Evolutionary conservation across 1,284 basidiomycete genomes (phyloP), one percentile per base, ranked within the genome.

Genomic region (Puccinia polysora): DNA sequence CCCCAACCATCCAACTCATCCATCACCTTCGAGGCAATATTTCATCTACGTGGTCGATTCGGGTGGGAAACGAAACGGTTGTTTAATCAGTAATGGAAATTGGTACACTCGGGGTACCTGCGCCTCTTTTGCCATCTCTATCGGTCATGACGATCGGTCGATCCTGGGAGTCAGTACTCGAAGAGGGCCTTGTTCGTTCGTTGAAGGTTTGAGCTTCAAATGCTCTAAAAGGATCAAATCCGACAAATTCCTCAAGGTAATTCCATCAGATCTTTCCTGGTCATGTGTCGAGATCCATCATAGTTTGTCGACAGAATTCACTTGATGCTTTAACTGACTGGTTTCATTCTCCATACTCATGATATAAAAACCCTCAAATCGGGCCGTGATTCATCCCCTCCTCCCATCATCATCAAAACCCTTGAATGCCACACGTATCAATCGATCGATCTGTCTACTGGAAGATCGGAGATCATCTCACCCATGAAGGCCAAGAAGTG

Each of bases 51-150:
- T 71, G 12, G 38, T 71, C 25, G 45, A 70, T 30, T 38, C 47
- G n/a, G 25, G 14, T 36, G 68, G 59, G 5, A 18, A 59, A 20
- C 45, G 50, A 20, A 40, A 71, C 15, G 68, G 68, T 40, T 71
- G 68, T 55, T 53, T 71, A 38, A 63, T 71, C 20, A 58, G 68
- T 55, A 63, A 50, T 34, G 68, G 68, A 14, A 60, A 59, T 38
- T 71, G 68, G 68, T 53, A 52, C 49, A 52, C 32, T 32, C 58
- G 45, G 36, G 68, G 58, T n/a, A 71, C 59, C 15, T 71, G 68
- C 28, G 68, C 68, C 30, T 40, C 56, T 34, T 71, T 62, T 25
- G 38, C 47, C 1, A 55, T 71, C 15, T 40, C 38, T 8, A n/a
- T 49, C 7, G 32, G 30, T 18, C 49, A 36, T 6, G 34, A 53